Percentiles rank a stretch among this genome's conserved stretches.
Evolutionary conservation across 139 green algal species (phyloP).

Genomic region (Nannochloris sp.): DNA sequence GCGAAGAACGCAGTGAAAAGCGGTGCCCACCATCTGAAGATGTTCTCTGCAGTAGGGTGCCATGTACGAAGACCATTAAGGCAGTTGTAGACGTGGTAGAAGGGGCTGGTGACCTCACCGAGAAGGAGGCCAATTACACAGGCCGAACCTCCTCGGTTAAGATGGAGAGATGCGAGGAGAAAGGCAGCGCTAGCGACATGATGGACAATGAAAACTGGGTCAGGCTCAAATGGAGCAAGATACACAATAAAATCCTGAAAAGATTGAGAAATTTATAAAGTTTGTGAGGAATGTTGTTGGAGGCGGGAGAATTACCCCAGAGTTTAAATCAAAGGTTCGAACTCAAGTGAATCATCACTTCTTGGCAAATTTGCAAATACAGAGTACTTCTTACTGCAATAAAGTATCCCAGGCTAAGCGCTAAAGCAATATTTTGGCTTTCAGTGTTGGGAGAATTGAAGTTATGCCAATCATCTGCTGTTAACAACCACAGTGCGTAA

Average conservation of each 20-base stretch:
- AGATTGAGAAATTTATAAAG: not conserved
- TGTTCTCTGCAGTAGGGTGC: not conserved
- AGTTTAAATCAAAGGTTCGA: too few relatives aligned
- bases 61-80: not conserved
- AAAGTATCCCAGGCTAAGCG: not conserved
- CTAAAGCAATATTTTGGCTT: not conserved
- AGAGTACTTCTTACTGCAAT: not conserved
- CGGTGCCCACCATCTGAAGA: not conserved
- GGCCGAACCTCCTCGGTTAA: not conserved
- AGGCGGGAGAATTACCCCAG: too few relatives aligned
- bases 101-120: not conserved
- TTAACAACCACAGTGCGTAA: too few relatives aligned
- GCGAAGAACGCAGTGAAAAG: not conserved
- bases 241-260: not conserved
- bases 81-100: not conserved
- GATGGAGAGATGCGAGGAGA: not conserved
- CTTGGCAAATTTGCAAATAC: too few relatives aligned
- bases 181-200: not conserved
- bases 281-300: too few relatives aligned
- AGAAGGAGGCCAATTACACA: not conserved
- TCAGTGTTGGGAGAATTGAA: not conserved
- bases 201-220: not conserved
- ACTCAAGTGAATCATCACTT: too few relatives aligned
- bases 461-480: too few relatives aligned
- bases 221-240: not conserved